Evolutionary conservation across 2,329 filamentous ascomycete species (phyloP).

Genomic region (Ilyonectria destructans): DNA sequence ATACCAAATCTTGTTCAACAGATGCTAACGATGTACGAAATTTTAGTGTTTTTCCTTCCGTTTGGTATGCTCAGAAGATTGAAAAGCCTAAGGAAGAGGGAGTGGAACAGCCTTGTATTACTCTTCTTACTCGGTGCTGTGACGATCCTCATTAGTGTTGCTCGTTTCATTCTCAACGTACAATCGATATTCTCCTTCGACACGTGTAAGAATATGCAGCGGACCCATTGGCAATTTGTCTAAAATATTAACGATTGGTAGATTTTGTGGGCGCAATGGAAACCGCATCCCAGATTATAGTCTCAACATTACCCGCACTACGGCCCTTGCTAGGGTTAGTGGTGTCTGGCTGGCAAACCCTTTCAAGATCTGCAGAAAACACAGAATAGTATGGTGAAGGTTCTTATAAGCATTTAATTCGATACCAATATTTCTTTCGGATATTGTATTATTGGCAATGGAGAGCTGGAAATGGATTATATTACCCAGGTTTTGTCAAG

Average conservation of each 20-base stretch:
- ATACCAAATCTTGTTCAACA: not conserved
- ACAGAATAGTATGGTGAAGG: too few relatives aligned
- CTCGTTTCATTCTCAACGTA: not conserved
- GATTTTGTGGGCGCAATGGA: slow-evolving; percentile 3
- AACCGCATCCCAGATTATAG: slow-evolving; percentile 17
- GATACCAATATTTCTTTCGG: too few relatives aligned
- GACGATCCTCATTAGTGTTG: not conserved
- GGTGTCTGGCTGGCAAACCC: too few relatives aligned
- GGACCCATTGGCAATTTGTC: too few relatives aligned
- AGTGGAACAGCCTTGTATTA: not conserved
- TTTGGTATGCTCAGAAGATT: slow-evolving; percentile 9
- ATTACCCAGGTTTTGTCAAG: too few relatives aligned
- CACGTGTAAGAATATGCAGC: not conserved
- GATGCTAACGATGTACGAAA: not conserved
- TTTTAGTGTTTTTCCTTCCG: slow-evolving; percentile 1
- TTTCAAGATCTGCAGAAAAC: too few relatives aligned
- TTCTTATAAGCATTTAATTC: too few relatives aligned
- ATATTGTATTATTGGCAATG: too few relatives aligned
- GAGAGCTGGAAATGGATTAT: too few relatives aligned
- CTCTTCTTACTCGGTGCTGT: slow-evolving; percentile 1
- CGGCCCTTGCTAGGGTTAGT: not conserved
- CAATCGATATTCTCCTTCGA: not conserved
- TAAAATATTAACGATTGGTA: not conserved
- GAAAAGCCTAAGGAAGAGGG: not conserved
- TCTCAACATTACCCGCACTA: slow-evolving; percentile 10